Evolutionary conservation across 495 filamentous ascomycete genomes (phyloP).

Genomic region (Lophiotrema nucula): DNA sequence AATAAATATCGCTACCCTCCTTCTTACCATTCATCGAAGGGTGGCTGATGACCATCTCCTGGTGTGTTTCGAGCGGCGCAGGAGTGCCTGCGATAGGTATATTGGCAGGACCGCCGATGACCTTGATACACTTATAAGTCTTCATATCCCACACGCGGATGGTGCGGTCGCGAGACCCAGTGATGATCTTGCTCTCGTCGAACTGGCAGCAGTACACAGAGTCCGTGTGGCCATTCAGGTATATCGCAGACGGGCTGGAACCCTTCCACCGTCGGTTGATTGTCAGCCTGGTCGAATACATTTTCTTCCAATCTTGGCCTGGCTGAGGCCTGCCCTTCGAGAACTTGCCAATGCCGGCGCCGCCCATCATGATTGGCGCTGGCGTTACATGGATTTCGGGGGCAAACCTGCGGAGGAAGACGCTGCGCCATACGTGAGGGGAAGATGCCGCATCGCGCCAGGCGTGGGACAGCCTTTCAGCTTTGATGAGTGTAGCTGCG

Average conservation of each 20-base stretch:
- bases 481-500: constrained; percentile 59
- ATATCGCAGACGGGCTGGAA: constrained; percentile 74
- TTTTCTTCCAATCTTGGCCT: constrained; percentile 75
- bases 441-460: constrained; percentile 66
- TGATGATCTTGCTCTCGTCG: constrained; percentile 96
- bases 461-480: constrained; percentile 58
- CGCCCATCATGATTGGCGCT: constrained; percentile 43
- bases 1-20: constrained; percentile 42
- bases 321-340: constrained; percentile 39
- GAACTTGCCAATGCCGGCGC: constrained; percentile 51
- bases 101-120: constrained; percentile 61
- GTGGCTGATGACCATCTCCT: constrained; percentile 38
- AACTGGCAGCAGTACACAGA: constrained; percentile 98
- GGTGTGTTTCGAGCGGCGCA: constrained; percentile 30
- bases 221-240: constrained; percentile 87
- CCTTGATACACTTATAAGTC: constrained; percentile 73
- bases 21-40: constrained; percentile 49
- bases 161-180: constrained; percentile 90
- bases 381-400: constrained; percentile 48
- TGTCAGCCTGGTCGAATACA: constrained; percentile 71
- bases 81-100: constrained; percentile 27
- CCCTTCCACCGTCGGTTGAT: constrained; percentile 77
- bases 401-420: constrained; percentile 66
- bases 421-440: constrained; percentile 72
- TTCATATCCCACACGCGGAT: constrained; percentile 94